These are phyloP conservation scores for Boletus tylopilopsis DNA, from an alignment of 768 basidiomycete genomes.

Conservation along the genomic window DNA sequence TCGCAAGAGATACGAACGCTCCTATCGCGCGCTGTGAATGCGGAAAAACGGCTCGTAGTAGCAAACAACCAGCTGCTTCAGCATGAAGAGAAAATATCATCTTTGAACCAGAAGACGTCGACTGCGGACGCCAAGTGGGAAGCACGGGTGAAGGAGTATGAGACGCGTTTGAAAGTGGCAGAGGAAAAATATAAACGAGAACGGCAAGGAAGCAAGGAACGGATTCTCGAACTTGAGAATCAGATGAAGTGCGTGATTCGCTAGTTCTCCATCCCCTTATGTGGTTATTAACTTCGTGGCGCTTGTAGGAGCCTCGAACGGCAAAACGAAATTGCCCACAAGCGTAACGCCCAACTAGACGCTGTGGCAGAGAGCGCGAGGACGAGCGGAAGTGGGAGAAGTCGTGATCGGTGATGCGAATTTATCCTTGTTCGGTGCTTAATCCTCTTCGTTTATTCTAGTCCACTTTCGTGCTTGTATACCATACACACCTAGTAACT, in stretches of 20 bases:
- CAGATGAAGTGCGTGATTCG: conserved; percentile 64
- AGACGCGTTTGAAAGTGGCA: conserved; percentile 70
- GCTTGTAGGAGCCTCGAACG: conserved; percentile 61
- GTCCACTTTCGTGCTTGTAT: conserved; percentile 10
- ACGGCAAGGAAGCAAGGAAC: conserved; percentile 90
- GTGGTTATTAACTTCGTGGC: not conserved
- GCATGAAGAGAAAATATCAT: conserved; percentile 80
- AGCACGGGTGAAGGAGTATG: conserved; percentile 91
- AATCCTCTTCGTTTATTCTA: not conserved
- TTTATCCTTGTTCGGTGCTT: not conserved
- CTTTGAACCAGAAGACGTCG: conserved; percentile 66
- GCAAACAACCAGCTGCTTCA: conserved; percentile 79
- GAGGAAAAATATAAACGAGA: conserved; percentile 93
- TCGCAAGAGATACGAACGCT: conserved; percentile 70
- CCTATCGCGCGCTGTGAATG: conserved; percentile 70
- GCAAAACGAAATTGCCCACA: conserved; percentile 76
- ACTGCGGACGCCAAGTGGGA: conserved; percentile 89
- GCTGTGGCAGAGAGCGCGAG: conserved; percentile 30
- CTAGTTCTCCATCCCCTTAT: not conserved
- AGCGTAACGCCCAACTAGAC: conserved; percentile 46
- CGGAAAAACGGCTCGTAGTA: conserved; percentile 84
- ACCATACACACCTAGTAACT: conserved; percentile 14
- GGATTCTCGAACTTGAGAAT: conserved; percentile 65
- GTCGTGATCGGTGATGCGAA: conserved; percentile 19
- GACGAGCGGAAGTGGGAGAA: conserved; percentile 8